phyloP scores from a whole-genome alignment of 164 flowering plant species.

The Tinospora cordifolia region DNA sequence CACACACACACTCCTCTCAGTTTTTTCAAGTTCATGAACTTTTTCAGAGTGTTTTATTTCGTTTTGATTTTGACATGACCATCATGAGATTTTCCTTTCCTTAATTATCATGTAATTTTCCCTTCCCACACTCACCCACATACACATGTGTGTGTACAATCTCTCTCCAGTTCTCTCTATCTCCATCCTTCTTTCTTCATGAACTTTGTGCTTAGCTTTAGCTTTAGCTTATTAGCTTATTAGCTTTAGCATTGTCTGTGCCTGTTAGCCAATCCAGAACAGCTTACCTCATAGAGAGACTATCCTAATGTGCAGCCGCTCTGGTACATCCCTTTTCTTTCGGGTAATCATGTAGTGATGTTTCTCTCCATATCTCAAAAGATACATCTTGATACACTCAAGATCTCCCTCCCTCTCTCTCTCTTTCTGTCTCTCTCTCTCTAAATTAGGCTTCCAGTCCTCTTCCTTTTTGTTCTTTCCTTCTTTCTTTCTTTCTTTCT shows the following conservation, averaged over 20 bases:
- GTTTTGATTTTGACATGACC: constrained; percentile 34
- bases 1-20: too few species aligned
- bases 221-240: too few species aligned
- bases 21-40: constrained; percentile 20
- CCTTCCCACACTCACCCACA: background rate
- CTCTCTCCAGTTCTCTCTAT: background rate
- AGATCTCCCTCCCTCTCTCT: too few species aligned
- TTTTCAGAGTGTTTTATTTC: constrained; percentile 34
- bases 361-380: constrained; percentile 32
- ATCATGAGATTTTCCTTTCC: constrained; percentile 47
- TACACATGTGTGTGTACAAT: background rate
- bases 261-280: constrained; percentile 20
- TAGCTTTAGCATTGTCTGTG: too few species aligned
- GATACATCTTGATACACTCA: constrained; percentile 16
- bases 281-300: constrained; percentile 30
- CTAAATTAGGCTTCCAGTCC: constrained; percentile 9
- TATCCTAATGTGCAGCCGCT: constrained; percentile 27
- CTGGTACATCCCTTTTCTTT: constrained; percentile 32
- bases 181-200: background rate
- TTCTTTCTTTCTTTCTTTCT: too few species aligned
- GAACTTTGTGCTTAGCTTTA: too few species aligned
- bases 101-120: constrained; percentile 32
- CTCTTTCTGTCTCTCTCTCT: constrained; percentile 22
- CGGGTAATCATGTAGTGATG: constrained; percentile 35
- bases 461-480: too few species aligned